These are phyloP conservation scores for Westerdykella aurantiaca DNA, from an alignment of 2,329 filamentous ascomycete species.

Conservation along the genomic window DNA sequence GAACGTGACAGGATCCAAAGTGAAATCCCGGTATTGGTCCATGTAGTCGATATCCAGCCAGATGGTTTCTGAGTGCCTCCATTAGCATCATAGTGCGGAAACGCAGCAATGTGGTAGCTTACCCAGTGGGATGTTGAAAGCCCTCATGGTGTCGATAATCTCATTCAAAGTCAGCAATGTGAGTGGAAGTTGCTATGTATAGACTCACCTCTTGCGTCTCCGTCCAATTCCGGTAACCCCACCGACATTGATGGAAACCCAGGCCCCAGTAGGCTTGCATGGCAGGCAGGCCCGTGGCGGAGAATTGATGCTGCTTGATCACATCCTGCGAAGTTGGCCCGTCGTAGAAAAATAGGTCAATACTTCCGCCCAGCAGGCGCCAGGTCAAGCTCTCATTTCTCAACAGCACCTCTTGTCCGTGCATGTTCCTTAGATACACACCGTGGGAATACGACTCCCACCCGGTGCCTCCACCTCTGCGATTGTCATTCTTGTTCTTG, in stretches of 20 bases:
- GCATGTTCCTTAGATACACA: conserved; percentile 69
- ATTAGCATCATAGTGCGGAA: neutral
- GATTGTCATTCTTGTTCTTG: conserved; percentile 37
- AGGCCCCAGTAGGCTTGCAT: conserved; percentile 70
- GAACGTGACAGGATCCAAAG: conserved; percentile 51
- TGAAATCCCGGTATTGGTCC: conserved; percentile 52
- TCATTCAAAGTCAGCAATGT: neutral
- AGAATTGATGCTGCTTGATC: conserved; percentile 63
- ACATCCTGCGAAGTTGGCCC: conserved; percentile 65
- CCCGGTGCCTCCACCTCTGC: conserved; percentile 37
- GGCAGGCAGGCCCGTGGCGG: conserved; percentile 62
- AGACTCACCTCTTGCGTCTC: conserved; percentile 49
- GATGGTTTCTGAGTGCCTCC: conserved; percentile 25
- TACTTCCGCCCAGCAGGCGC: conserved; percentile 67
- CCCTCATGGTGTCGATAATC: conserved; percentile 49
- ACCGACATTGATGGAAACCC: conserved; percentile 77
- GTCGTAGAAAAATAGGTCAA: conserved; percentile 75
- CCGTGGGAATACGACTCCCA: conserved; percentile 69
- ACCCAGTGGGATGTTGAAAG: conserved; percentile 51
- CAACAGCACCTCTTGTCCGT: conserved; percentile 68
- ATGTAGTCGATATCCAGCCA: conserved; percentile 44
- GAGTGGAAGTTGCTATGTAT: neutral
- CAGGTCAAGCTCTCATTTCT: conserved; percentile 61
- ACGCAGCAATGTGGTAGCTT: neutral
- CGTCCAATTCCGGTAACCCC: conserved; percentile 73